Conservation (phyloP, 1,284 basidiomycete genomes). For the Entoloma clypeatum region DNA sequence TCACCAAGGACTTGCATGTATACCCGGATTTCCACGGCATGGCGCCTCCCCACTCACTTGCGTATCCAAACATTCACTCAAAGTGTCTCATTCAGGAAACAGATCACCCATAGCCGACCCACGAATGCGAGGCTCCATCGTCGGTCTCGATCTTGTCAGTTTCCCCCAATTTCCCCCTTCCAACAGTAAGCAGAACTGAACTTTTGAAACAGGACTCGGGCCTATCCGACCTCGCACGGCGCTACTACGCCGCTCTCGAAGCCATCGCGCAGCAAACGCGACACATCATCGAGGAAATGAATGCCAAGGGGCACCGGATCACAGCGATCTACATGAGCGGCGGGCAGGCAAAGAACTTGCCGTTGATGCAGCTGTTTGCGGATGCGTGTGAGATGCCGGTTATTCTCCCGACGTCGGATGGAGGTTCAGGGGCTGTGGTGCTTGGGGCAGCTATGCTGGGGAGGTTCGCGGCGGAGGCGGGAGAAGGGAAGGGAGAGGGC, state of each 20-base stretch:
- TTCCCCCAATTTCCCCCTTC: not conserved
- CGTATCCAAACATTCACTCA: not conserved
- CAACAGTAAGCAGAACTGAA: not conserved
- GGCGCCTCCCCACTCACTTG: not conserved
- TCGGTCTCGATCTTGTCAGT: conserved; percentile 76
- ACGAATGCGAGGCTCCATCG: conserved; percentile 88
- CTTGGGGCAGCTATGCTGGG: conserved; percentile 93
- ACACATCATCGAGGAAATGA: conserved; percentile 94
- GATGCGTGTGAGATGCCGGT: conserved; percentile 83
- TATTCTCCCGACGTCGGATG: conserved; percentile 78
- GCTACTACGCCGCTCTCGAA: conserved; percentile 91
- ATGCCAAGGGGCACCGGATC: conserved; percentile 81
- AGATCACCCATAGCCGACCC: conserved; percentile 94
- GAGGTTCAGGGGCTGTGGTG: conserved; percentile 82
- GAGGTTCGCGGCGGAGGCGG: conserved; percentile 75
- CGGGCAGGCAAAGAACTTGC: conserved; percentile 83
- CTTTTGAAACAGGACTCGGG: conserved; percentile 54
- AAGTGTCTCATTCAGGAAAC: conserved; percentile 62
- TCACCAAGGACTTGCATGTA: conserved; percentile 88
- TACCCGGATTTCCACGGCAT: conserved; percentile 90
- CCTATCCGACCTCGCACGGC: conserved; percentile 80
- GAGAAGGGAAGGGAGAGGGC: conserved; percentile 34
- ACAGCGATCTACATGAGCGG: conserved; percentile 89
- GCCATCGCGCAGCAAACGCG: conserved; percentile 94
- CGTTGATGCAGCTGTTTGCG: conserved; percentile 87